These are phyloP conservation scores for Pestalotiopsis sp. DNA, from an alignment of 2,329 filamentous ascomycete species.

Conservation along the genomic window DNA sequence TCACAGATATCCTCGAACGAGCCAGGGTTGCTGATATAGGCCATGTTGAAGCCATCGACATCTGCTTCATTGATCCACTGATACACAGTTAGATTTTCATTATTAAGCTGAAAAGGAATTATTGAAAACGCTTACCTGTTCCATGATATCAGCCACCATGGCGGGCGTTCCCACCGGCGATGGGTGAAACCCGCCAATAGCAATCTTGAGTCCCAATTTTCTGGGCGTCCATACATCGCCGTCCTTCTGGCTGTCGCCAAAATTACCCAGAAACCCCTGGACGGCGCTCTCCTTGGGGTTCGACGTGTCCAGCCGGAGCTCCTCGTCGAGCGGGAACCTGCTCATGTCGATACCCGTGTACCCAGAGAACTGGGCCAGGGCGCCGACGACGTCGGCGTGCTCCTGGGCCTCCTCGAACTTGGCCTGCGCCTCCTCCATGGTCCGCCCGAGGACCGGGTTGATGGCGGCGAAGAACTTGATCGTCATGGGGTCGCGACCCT, in stretches of 20 bases:
- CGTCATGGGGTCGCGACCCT: background rate
- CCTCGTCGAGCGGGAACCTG: conserved; percentile 3
- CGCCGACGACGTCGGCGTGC: conserved; percentile 9
- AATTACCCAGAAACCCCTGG: conserved; percentile 3
- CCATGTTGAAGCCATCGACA: conserved; percentile 9
- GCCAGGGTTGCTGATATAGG: conserved; percentile 8
- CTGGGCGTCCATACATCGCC: background rate
- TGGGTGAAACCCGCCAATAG: conserved; percentile 1
- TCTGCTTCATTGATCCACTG: conserved; percentile 8
- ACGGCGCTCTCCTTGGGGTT: conserved; percentile 9
- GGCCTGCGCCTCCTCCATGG: background rate
- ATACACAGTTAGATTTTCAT: background rate
- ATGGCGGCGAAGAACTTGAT: conserved; percentile 11
- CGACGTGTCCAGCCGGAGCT: conserved; percentile 5
- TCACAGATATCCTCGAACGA: conserved; percentile 7
- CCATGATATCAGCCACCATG: conserved; percentile 7
- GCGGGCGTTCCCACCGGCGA: conserved; percentile 1
- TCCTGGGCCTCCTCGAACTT: conserved; percentile 5
- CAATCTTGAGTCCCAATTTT: conserved; percentile 2
- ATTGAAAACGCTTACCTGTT: background rate
- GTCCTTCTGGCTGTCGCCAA: conserved; percentile 4
- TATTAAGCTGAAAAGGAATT: background rate
- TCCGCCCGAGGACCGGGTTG: conserved; percentile 1
- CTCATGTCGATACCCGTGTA: conserved; percentile 10
- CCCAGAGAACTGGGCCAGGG: conserved; percentile 2